Base-by-base conservation (phyloP, 2,329 filamentous ascomycete species). In the Aspergillus uvarum region DNA sequence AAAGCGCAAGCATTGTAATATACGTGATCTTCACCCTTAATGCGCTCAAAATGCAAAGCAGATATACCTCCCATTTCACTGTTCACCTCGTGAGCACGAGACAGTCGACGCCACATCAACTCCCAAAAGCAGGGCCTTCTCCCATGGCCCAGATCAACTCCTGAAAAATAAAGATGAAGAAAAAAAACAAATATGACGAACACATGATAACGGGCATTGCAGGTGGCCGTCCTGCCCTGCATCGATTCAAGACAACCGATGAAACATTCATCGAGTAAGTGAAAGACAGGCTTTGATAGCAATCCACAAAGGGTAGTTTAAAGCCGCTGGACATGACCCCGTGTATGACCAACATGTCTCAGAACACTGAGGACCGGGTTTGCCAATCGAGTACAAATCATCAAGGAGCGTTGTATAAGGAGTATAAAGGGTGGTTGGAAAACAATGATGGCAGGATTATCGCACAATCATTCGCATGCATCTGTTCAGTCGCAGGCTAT, bases 31-130 rank as follows among this genome's bases (percentile, higher is more conserved):
- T 38, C 54, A 54, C 55, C 56, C 62, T 59, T 29, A 61, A 55
- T 60, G 59, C 63, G 55, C 59, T 60, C 59, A 57, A 66, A 68
- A 68, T 68, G 66, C 65, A 66, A 67, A 29, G 31, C 29, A 66
- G 49, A 58, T 24, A 61, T 59, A 21, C 65, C 63, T 53, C 66
- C 66, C 62, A 57, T 50, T 50, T 63, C 59, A 47, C 32, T 12
- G 55, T 51, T 29, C 56, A 31, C 42, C 44, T 50, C 53, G 53
- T 54, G 21, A 47, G 52, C 47, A 55, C 52, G 49, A 54, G 60
- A 51, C 47, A 62, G 42, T 58, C 12, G 47, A 62, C 58, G 59
- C 60, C 59, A 54, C 58, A 52, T 35, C 10, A 58, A 64, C 56
- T 48, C 57, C 60, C 54, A 56, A 54, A 52, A 54, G 44, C 51